Evolutionary conservation across 805 yeast species (phyloP), one percentile per base, ranked within the genome.

Genomic region (Saccharomyces cerevisiae): DNA sequence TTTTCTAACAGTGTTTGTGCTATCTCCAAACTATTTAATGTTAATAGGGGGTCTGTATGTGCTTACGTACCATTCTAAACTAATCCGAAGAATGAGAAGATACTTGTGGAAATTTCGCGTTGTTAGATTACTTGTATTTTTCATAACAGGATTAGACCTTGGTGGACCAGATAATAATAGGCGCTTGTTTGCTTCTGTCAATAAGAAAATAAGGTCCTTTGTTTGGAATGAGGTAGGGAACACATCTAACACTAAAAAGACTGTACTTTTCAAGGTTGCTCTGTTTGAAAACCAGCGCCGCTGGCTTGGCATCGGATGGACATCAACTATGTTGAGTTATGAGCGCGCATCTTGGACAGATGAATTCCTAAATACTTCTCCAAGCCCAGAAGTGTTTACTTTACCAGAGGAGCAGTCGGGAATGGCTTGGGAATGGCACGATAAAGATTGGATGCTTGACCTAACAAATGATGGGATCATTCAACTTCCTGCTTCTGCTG

Each of bases 291-390:
- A 92, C 69, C 98, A 92, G 73, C 82, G 99, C 66, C 83, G 95
- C 63, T 92, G 99, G 99, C 76, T 92, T 43, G 98, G 97, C 13
- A 88, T 92, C 62, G 99, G 99, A 11, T 92, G 99, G 99, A 92
- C 98, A 0, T 77, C 95, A 14, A 90, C 90, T 65, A 76, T 94
- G 67, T 77, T 94, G 57, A 85, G 95, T 50, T 92, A 92, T 67
- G 99, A 92, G 72, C 80, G 99, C 66, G 84, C 96, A 0, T 85
- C 98, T 3, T 92, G 98, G 97, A 91, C 98, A 0, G 99, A 92
- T 68, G 97, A 91, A 69, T 91, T 90, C 65, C 75, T 90, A 58
- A 92, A 91, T 69, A 96, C 90, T 67, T 80, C 89, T 1, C 82
- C 86, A 5, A 76, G 90, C 8, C 84, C 91, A 21, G 94, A 86